These are phyloP conservation scores for Oidiodendron maius DNA, from an alignment of 495 filamentous ascomycete species.

Conservation along the genomic window DNA sequence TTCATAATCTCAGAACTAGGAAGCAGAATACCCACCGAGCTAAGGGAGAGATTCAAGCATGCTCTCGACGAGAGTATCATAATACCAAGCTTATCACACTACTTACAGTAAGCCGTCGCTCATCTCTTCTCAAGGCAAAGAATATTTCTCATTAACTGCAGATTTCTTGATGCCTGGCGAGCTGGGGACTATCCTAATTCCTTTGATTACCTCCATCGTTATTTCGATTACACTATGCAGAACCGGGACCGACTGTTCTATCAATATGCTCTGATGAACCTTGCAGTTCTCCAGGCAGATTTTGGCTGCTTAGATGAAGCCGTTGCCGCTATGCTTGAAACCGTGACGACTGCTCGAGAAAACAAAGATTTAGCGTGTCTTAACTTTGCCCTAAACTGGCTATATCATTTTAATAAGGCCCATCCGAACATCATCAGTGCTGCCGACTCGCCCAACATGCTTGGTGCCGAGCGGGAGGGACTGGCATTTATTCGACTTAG, in stretches of 20 bases:
- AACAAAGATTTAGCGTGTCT: slow-evolving; percentile 88
- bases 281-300: slow-evolving; percentile 89
- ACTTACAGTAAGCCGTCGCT: slow-evolving; percentile 54
- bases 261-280: slow-evolving; percentile 92
- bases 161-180: slow-evolving; percentile 86
- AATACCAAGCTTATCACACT: slow-evolving; percentile 69
- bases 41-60: slow-evolving; percentile 51
- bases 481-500: slow-evolving; percentile 81
- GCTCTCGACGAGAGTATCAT: slow-evolving; percentile 61
- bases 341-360: slow-evolving; percentile 84
- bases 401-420: slow-evolving; percentile 88
- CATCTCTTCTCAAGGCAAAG: background rate
- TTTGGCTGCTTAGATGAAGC: slow-evolving; percentile 90
- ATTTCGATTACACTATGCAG: slow-evolving; percentile 97
- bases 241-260: slow-evolving; percentile 78
- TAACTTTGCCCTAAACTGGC: slow-evolving; percentile 94
- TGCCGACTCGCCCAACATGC: slow-evolving; percentile 62
- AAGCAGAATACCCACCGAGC: slow-evolving; percentile 18
- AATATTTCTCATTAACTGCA: slow-evolving; percentile 17
- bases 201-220: slow-evolving; percentile 88
- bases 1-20: slow-evolving; percentile 19
- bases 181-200: slow-evolving; percentile 85
- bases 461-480: slow-evolving; percentile 75
- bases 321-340: slow-evolving; percentile 88
- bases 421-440: slow-evolving; percentile 72